Percentiles rank a stretch among this genome's conserved stretches.
Conservation (phyloP, 768 basidiomycete genomes). For the Leccinum variicolor region DNA sequence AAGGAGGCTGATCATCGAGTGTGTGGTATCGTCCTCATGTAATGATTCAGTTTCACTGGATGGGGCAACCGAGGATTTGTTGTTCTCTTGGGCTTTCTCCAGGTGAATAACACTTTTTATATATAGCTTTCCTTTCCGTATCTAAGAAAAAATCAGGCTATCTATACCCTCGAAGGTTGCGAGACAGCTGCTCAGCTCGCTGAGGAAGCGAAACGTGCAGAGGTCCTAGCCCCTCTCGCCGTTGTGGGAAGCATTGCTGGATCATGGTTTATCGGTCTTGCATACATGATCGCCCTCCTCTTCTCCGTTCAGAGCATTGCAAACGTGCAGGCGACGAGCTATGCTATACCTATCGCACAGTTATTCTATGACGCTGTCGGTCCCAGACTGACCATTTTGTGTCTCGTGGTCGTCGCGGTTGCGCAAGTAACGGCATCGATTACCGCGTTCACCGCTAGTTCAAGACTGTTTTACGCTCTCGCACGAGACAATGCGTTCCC, state of each 20-base stretch:
- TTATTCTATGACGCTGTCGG: constrained; percentile 55
- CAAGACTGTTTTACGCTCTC: constrained; percentile 53
- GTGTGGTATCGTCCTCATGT: background rate
- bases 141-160: constrained; percentile 34
- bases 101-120: constrained; percentile 10
- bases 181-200: constrained; percentile 64
- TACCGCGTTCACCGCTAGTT: constrained; percentile 58
- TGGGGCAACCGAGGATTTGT: constrained; percentile 54
- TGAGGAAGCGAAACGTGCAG: constrained; percentile 54
- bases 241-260: constrained; percentile 55
- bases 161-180: constrained; percentile 60
- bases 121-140: background rate
- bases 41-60: constrained; percentile 46
- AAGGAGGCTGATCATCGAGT: constrained; percentile 5
- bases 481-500: constrained; percentile 54
- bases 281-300: constrained; percentile 56
- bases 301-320: constrained; percentile 54
- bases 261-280: constrained; percentile 54
- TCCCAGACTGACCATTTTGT: constrained; percentile 43
- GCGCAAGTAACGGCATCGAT: constrained; percentile 55
- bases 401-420: constrained; percentile 45
- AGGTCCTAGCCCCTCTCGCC: constrained; percentile 54
- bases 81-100: constrained; percentile 51
- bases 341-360: constrained; percentile 59
- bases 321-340: constrained; percentile 45